phyloP scores from a whole-genome alignment of 495 filamentous ascomycete species.

The Umbilicaria muhlenbergii region DNA sequence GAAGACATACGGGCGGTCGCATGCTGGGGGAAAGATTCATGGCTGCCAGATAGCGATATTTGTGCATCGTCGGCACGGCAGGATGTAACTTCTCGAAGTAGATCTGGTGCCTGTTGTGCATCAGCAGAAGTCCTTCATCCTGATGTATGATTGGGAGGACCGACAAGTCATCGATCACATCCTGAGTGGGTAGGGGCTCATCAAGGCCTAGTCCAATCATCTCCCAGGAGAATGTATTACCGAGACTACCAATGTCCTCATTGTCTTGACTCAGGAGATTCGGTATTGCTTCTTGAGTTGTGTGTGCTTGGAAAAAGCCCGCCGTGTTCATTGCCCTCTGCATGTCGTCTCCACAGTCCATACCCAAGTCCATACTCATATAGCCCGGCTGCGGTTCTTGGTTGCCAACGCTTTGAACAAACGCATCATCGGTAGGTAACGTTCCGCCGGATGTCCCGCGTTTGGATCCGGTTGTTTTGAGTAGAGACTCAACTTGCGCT shows the following conservation, averaged over 20 bases:
- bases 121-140: slow-evolving; percentile 3
- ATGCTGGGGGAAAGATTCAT: slow-evolving; percentile 74
- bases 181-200: slow-evolving; percentile 75
- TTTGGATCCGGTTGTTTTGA: slow-evolving; percentile 43
- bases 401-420: too few species aligned
- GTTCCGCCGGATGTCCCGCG: neutral
- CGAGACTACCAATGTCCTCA: slow-evolving; percentile 8
- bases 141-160: slow-evolving; percentile 11
- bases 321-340: too few species aligned
- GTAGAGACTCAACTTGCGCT: slow-evolving; percentile 90
- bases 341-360: too few species aligned
- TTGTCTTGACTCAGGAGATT: too few species aligned
- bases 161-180: slow-evolving; percentile 83
- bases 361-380: too few species aligned
- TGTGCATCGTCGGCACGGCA: slow-evolving; percentile 75
- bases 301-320: too few species aligned
- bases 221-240: slow-evolving; percentile 55
- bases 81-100: slow-evolving; percentile 88
- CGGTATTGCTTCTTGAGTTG: too few species aligned
- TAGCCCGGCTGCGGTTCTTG: too few species aligned
- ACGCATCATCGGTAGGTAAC: too few species aligned
- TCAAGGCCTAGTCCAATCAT: slow-evolving; percentile 89
- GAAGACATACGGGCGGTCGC: slow-evolving; percentile 73
- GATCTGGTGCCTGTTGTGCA: slow-evolving; percentile 47
- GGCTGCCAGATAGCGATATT: slow-evolving; percentile 65